Conservation (phyloP, 1,284 basidiomycete genomes). For the Wolfiporia cocos region DNA sequence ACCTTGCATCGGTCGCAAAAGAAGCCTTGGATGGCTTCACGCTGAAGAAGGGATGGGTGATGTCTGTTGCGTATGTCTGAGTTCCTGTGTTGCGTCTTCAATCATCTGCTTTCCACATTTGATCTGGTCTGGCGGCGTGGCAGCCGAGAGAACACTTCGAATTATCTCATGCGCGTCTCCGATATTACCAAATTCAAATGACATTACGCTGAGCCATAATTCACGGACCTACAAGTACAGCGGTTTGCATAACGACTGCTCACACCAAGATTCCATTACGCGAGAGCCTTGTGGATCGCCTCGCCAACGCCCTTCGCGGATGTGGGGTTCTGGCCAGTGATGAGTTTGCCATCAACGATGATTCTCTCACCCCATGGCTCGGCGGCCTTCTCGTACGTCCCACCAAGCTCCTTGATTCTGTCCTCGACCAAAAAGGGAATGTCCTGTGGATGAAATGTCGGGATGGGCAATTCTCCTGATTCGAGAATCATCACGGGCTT, state of each 20-base stretch:
- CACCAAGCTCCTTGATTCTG: conserved; percentile 56
- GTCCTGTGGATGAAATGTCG: conserved; percentile 17
- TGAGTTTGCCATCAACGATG: conserved; percentile 38
- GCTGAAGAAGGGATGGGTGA: conserved; percentile 76
- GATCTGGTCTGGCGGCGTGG: no score
- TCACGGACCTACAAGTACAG: no score
- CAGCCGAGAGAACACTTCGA: no score
- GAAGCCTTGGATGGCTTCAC: conserved; percentile 75
- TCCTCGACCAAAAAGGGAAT: conserved; percentile 71
- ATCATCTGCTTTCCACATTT: conserved; percentile 1
- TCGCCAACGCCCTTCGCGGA: conserved; percentile 48
- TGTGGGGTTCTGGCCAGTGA: conserved; percentile 73
- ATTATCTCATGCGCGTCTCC: background rate
- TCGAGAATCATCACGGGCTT: conserved; percentile 4
- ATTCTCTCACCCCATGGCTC: conserved; percentile 55
- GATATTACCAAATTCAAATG: no score
- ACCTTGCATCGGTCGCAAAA: conserved; percentile 70
- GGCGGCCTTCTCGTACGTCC: conserved; percentile 49
- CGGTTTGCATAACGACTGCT: no score
- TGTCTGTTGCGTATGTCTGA: conserved; percentile 72
- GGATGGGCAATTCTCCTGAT: background rate
- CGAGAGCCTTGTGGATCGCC: conserved; percentile 34
- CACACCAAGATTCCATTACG: no score
- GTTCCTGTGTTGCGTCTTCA: conserved; percentile 15
- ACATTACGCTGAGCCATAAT: no score